Percentiles rank a stretch among this genome's conserved stretches.
phyloP scores from a whole-genome alignment of 192 early-diverging fungal species.

The Backusella macrospora region DNA sequence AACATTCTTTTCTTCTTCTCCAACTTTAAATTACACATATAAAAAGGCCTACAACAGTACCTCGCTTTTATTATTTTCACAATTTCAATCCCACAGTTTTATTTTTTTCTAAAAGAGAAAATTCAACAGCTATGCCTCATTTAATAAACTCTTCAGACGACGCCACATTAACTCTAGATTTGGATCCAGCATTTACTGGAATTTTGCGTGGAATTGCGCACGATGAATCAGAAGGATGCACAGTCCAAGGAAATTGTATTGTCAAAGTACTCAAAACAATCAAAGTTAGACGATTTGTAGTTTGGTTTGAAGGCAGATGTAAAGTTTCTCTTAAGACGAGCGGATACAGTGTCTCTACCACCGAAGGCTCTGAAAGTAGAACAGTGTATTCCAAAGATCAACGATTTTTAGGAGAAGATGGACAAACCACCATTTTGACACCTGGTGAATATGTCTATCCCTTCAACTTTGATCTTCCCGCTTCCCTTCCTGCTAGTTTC shows the following conservation, averaged over 20 bases:
- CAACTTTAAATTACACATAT: background rate
- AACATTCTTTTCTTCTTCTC: background rate
- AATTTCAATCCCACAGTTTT: background rate
- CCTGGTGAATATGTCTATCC: conserved; percentile 33
- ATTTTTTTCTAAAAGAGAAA: background rate
- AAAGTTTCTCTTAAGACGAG: conserved; percentile 26
- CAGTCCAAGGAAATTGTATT: conserved; percentile 26
- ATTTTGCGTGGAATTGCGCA: conserved; percentile 29
- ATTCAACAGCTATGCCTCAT: conserved; percentile 11
- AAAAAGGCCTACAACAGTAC: background rate
- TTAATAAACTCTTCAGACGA: conserved; percentile 23
- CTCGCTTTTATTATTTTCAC: background rate
- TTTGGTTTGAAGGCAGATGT: conserved; percentile 35
- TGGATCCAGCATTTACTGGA: conserved; percentile 39
- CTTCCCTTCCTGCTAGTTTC: conserved; percentile 46
- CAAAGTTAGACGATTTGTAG: conserved; percentile 27
- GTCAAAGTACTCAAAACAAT: conserved; percentile 27
- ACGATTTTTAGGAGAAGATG: conserved; percentile 34
- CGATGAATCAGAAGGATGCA: conserved; percentile 42
- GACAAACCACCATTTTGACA: conserved; percentile 19
- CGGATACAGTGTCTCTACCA: conserved; percentile 9
- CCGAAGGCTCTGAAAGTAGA: conserved; percentile 27
- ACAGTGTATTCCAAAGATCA: conserved; percentile 24
- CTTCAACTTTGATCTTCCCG: conserved; percentile 33
- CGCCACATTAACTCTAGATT: conserved; percentile 10